These are phyloP conservation scores for Stagonosporopsis cucurbitacearum DNA, from an alignment of 2,329 filamentous ascomycete species.

Conservation along the genomic window DNA sequence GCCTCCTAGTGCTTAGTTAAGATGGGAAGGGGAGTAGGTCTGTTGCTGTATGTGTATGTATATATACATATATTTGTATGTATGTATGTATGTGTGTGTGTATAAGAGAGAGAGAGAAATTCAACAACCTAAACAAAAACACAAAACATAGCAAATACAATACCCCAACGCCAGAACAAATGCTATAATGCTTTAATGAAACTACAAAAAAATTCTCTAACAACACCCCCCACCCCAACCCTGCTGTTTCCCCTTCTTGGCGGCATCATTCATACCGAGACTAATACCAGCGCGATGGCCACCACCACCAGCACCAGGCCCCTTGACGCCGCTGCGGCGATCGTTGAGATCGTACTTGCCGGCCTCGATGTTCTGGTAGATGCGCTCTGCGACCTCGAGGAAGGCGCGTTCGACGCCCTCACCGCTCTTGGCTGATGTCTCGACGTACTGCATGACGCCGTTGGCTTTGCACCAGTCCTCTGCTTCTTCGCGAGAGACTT, in stretches of 20 bases:
- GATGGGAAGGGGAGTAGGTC: too few relatives aligned
- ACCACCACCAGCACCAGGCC: slow-evolving; percentile 57
- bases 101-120: too few relatives aligned
- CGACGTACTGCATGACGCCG: slow-evolving; percentile 89
- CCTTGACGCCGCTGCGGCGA: slow-evolving; percentile 88
- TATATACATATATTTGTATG: too few relatives aligned
- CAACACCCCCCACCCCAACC: slow-evolving; percentile 45
- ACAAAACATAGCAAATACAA: too few relatives aligned
- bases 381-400: slow-evolving; percentile 89
- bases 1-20: too few relatives aligned
- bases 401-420: slow-evolving; percentile 95
- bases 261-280: slow-evolving; percentile 52
- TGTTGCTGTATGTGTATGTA: too few relatives aligned
- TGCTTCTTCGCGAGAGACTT: slow-evolving; percentile 83
- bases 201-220: too few relatives aligned
- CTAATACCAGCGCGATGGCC: slow-evolving; percentile 53
- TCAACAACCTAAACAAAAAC: too few relatives aligned
- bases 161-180: too few relatives aligned
- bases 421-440: slow-evolving; percentile 94
- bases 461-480: slow-evolving; percentile 88
- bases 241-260: slow-evolving; percentile 41
- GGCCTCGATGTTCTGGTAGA: slow-evolving; percentile 95
- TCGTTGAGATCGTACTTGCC: slow-evolving; percentile 96
- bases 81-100: too few relatives aligned
- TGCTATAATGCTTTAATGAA: too few relatives aligned